Percentiles rank a stretch among this genome's conserved stretches.
Evolutionary conservation across 305 asterid species (phyloP).

Genomic region (Solanum hybrid): DNA sequence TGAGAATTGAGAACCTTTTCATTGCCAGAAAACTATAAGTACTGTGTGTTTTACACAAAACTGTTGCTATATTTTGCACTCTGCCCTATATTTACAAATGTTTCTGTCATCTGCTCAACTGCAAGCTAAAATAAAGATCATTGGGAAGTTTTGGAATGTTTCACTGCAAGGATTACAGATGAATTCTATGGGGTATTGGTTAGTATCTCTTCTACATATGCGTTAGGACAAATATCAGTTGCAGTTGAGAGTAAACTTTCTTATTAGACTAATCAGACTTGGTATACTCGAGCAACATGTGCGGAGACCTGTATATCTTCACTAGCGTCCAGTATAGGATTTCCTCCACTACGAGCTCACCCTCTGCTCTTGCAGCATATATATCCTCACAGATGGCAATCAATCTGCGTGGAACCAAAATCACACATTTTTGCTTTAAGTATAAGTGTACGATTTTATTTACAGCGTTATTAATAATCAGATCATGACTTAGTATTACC

Average conservation of each 20-base stretch:
- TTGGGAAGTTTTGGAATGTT: not conserved
- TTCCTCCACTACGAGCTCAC: slow-evolving; percentile 95
- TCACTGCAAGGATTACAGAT: not conserved
- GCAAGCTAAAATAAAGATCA: not conserved
- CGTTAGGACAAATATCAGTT: not conserved
- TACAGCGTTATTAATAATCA: not conserved
- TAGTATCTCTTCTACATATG: not conserved
- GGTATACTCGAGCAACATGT: slow-evolving; percentile 87
- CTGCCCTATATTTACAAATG: slow-evolving; percentile 1
- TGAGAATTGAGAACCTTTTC: not conserved
- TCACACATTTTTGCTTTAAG: not conserved
- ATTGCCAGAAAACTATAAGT: not conserved
- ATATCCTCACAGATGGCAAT: slow-evolving; percentile 94
- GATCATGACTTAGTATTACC: slow-evolving; percentile 31
- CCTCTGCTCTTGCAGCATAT: slow-evolving; percentile 95
- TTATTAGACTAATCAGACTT: slow-evolving; percentile 45
- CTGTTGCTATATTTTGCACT: not conserved
- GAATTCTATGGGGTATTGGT: not conserved
- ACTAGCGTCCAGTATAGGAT: slow-evolving; percentile 89
- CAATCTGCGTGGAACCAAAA: slow-evolving; percentile 39
- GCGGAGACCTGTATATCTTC: slow-evolving; percentile 87
- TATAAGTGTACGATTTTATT: not conserved
- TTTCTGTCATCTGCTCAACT: not conserved
- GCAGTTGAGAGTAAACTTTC: not conserved
- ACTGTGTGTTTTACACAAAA: not conserved